A percentile compares a stretch with the other conserved stretches of the same genome.
Evolutionary conservation across 1,139 yeast species (phyloP).

Genomic region (Hemisphaericaspora lyxosophila): DNA sequence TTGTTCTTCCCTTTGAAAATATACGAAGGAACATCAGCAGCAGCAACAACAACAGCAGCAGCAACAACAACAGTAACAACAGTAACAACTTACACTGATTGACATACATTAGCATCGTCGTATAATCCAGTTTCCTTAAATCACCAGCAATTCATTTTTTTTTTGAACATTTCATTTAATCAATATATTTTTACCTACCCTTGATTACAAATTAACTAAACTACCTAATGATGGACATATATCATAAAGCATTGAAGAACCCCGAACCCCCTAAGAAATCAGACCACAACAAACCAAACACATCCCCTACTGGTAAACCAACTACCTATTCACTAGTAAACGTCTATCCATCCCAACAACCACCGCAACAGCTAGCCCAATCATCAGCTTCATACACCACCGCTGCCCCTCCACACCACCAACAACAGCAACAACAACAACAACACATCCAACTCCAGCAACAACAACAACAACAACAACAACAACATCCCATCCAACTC

Average conservation of each 20-base stretch:
- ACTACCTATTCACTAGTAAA: background rate
- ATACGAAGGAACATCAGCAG: background rate
- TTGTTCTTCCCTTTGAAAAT: too few relatives aligned
- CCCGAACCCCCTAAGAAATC: conserved; percentile 15
- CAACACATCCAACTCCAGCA: too few relatives aligned
- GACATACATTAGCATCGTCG: background rate
- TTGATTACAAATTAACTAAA: too few relatives aligned
- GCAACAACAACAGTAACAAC: background rate
- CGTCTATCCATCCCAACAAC: conserved; percentile 6
- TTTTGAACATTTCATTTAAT: too few relatives aligned
- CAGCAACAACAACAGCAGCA: background rate
- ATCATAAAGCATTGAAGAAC: conserved; percentile 14
- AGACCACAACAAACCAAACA: background rate
- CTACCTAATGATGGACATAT: conserved; percentile 16
- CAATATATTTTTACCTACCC: background rate
- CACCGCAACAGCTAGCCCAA: conserved; percentile 5
- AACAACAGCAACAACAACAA: too few relatives aligned
- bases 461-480: conserved; percentile 1
- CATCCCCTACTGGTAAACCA: conserved; percentile 1
- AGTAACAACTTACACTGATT: background rate
- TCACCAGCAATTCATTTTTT: too few relatives aligned
- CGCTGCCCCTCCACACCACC: conserved; percentile 4
- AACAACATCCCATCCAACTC: background rate
- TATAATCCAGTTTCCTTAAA: too few relatives aligned
- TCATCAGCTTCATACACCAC: conserved; percentile 3